Base-by-base conservation (phyloP, 1,284 basidiomycete species). In the Meira nashicola region DNA sequence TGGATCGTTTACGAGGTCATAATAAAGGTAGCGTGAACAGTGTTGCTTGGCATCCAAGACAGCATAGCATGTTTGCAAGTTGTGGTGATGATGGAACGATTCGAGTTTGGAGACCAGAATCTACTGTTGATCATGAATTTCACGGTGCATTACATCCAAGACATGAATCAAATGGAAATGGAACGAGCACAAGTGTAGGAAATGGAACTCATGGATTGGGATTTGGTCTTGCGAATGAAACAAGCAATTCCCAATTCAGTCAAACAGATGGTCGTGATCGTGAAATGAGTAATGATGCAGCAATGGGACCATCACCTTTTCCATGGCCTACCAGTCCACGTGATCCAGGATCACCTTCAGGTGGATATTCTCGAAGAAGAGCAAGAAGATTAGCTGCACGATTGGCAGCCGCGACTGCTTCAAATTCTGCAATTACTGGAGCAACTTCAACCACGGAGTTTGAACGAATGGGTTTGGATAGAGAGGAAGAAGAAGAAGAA, bases 41-140 rank as follows among this genome's bases (percentile, higher is more conserved):
- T 17, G 92, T 98, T 10, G 89, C 92, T 14, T 98, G 95, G 95
- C 94, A 96, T 79, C 92, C 91, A 0, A 73, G 77, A 23, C 83
- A 82, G 62, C 86, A 89, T 64, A 84, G 87, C 68, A 89, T 97
- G 84, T 94, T 98, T 80, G 94, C 94, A 28, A 79, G 76, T 28
- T 77, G 74, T 33, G 69, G 76, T 14, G 80, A 77, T 50, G 75
- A 78, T 44, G 58, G 63, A 17, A 72, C 70, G 0, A 68, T 74
- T 10, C 61, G 72, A 5, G 66, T 73, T 52, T 77, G 74, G 74
- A 55, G 64, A 10, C 68, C 73, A 2, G 52, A 51, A 21, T 33
- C 28, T 33, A 33, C 28, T 3, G 28, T 33, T 33, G 28, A 37
- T 14, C 49, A 25, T 47, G 12, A 28, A 11, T 55, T 15, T 23